Percentiles rank a stretch among this genome's conserved stretches.
These are phyloP conservation scores for Metarhizium anisopliae DNA, from an alignment of 2,329 filamentous ascomycete species.

Conservation along the genomic window DNA sequence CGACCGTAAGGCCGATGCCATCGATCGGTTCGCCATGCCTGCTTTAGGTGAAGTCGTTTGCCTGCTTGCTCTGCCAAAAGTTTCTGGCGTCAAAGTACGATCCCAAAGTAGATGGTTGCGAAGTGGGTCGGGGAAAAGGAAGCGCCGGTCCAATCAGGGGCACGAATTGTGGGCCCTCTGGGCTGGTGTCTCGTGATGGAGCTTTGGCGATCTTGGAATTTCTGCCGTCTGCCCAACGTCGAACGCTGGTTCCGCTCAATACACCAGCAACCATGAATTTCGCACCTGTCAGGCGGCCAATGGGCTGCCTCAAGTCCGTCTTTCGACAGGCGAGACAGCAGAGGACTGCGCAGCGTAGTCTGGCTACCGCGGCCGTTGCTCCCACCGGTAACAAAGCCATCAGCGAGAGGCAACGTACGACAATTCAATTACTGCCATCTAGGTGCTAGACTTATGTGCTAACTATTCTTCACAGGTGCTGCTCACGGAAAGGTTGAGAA, in stretches of 20 bases:
- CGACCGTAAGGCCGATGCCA: conserved; percentile 18
- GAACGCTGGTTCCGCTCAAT: conserved; percentile 7
- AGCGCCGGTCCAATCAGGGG: conserved; percentile 28
- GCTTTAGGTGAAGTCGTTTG: neutral
- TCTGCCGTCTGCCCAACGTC: neutral
- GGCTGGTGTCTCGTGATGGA: neutral
- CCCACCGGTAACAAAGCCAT: conserved; percentile 17
- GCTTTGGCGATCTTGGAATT: conserved; percentile 1
- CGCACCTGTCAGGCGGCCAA: conserved; percentile 52
- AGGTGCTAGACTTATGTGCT: conserved; percentile 4
- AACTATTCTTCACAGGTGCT: conserved; percentile 16
- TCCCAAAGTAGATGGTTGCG: neutral
- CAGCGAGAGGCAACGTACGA: conserved; percentile 27
- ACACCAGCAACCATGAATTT: conserved; percentile 46
- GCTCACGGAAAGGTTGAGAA: conserved; percentile 25
- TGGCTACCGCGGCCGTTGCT: conserved; percentile 31
- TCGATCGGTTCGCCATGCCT: conserved; percentile 13
- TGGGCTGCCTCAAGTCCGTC: conserved; percentile 60
- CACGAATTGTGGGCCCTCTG: conserved; percentile 9
- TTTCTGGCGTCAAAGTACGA: conserved; percentile 1
- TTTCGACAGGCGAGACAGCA: conserved; percentile 50
- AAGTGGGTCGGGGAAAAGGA: conserved; percentile 21
- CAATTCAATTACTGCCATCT: neutral
- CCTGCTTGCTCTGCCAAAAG: conserved; percentile 5
- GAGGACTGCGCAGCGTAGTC: conserved; percentile 31